Evolutionary conservation across 2,329 filamentous ascomycete genomes (phyloP).

Genomic region (Venturia aucupariae): DNA sequence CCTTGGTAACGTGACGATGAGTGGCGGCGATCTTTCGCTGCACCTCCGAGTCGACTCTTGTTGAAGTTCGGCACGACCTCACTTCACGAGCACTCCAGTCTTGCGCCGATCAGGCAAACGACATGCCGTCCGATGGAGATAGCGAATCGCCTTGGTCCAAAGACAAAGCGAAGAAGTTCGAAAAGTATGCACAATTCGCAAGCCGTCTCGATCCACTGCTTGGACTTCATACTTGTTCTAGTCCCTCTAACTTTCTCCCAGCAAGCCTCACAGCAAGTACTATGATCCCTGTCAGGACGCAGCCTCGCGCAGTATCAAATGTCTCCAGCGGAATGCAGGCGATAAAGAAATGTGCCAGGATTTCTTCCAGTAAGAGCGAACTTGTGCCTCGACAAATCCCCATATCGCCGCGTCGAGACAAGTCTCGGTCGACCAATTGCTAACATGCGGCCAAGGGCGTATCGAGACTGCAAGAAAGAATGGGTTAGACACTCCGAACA

Average conservation of each 20-base stretch:
- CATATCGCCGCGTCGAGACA: slow-evolving; percentile 7
- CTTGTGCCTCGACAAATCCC: not conserved
- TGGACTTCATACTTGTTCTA: not conserved
- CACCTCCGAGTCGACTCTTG: not conserved
- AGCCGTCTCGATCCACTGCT: not conserved
- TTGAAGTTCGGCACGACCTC: not conserved
- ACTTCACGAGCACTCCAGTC: not conserved
- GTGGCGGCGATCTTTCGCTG: not conserved
- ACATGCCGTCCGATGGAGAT: slow-evolving; percentile 2
- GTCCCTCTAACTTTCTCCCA: slow-evolving; percentile 29
- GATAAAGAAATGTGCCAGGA: slow-evolving; percentile 86
- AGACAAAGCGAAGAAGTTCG: slow-evolving; percentile 13
- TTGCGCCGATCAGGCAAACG: not conserved
- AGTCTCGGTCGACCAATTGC: not conserved
- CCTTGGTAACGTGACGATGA: not conserved
- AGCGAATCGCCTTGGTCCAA: slow-evolving; percentile 14
- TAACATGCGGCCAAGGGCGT: slow-evolving; percentile 55
- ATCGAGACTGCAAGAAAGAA: slow-evolving; percentile 87
- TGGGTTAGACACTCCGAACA: slow-evolving; percentile 55
- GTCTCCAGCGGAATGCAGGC: slow-evolving; percentile 77
- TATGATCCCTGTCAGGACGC: slow-evolving; percentile 95
- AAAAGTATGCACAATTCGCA: slow-evolving; percentile 11
- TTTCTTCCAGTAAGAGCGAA: slow-evolving; percentile 78
- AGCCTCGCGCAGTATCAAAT: slow-evolving; percentile 74
- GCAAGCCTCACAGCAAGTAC: slow-evolving; percentile 82